Percentiles rank a stretch among this genome's conserved stretches.
Conservation (phyloP, 192 early-diverging fungal genomes). For the Entrophospora sp. region DNA sequence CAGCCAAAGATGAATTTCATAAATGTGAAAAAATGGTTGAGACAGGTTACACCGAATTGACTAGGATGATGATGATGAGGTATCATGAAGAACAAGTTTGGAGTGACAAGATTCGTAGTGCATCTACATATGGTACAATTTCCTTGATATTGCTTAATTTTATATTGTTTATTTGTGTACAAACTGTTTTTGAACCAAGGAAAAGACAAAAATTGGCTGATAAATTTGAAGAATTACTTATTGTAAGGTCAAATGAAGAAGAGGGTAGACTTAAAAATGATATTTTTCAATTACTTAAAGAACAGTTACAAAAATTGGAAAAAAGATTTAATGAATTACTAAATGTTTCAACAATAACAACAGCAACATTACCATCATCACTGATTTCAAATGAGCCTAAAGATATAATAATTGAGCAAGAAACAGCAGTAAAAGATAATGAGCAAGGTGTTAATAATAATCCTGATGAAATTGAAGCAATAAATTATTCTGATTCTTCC, state of each 20-base stretch:
- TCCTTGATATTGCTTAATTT: conserved; percentile 61
- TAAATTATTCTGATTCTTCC: background rate
- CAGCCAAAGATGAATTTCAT: conserved; percentile 38
- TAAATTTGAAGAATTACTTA: conserved; percentile 48
- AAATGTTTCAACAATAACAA: background rate
- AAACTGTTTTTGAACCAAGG: conserved; percentile 65
- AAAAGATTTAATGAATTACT: background rate
- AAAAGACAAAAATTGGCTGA: conserved; percentile 57
- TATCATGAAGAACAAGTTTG: conserved; percentile 82
- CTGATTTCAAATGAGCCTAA: background rate
- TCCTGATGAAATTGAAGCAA: too few species aligned
- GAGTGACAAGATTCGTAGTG: conserved; percentile 78
- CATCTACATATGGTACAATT: conserved; percentile 68
- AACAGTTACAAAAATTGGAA: background rate
- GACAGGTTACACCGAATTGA: conserved; percentile 49
- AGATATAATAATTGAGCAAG: too few species aligned
- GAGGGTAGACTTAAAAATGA: background rate
- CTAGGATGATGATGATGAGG: conserved; percentile 58
- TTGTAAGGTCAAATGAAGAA: background rate
- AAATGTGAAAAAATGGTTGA: conserved; percentile 57
- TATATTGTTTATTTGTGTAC: conserved; percentile 56
- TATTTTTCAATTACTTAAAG: background rate
- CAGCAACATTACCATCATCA: background rate
- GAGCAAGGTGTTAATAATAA: background rate
- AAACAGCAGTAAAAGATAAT: background rate